Percentiles rank a stretch among this genome's conserved stretches.
These are phyloP conservation scores for Penicillium sp. DNA, from an alignment of 2,329 filamentous ascomycete genomes.

Conservation along the genomic window DNA sequence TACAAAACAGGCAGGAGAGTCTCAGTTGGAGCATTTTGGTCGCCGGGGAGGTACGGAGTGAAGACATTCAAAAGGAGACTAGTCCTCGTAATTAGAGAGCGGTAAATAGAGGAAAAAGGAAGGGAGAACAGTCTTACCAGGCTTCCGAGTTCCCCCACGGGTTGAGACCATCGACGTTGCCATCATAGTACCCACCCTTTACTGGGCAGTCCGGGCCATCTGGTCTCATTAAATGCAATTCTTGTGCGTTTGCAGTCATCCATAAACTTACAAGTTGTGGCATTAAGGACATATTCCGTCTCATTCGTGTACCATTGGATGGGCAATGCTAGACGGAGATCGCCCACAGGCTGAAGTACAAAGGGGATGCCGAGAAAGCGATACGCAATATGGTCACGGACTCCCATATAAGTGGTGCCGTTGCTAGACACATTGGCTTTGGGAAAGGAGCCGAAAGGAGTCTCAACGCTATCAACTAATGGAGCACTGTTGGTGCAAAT, in stretches of 20 bases:
- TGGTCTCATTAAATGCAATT: background rate
- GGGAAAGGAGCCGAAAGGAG: background rate
- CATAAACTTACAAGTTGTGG: background rate
- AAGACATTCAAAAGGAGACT: constrained; percentile 41
- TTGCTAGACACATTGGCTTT: background rate
- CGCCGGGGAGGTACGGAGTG: constrained; percentile 42
- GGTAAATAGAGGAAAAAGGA: too few species aligned
- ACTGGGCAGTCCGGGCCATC: background rate
- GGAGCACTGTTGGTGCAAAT: background rate
- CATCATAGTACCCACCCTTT: background rate
- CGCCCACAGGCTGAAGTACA: background rate
- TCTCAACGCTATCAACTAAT: background rate
- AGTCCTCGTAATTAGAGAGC: background rate
- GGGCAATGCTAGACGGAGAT: background rate
- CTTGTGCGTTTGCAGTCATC: background rate
- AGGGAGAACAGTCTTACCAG: background rate
- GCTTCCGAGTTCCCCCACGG: background rate
- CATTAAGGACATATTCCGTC: background rate
- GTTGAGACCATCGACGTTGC: background rate
- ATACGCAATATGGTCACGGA: background rate
- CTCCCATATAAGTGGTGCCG: background rate
- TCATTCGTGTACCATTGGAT: background rate
- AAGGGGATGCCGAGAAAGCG: background rate
- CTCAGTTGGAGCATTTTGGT: constrained; percentile 27
- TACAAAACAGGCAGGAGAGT: constrained; percentile 48